phyloP scores from a whole-genome alignment of 2,329 filamentous ascomycete genomes.

The Paraconiothyrium sp. region DNA sequence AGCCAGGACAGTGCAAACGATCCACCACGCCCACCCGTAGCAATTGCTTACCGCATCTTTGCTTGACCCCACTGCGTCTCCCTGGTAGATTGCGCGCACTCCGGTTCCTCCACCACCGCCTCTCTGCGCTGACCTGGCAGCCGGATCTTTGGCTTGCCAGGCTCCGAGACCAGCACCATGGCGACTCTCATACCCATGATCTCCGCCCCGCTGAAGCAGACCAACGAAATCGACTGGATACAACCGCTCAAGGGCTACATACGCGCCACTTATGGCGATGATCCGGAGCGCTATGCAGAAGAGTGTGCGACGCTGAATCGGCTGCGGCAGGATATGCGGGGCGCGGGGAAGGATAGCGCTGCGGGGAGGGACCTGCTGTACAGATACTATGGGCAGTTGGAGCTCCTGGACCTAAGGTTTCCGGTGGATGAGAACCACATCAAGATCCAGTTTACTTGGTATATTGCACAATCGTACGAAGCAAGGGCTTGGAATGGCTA shows the following conservation, averaged over 20 bases:
- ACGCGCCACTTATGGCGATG: constrained; percentile 91
- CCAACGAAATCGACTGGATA: constrained; percentile 99
- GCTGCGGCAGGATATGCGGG: constrained; percentile 96
- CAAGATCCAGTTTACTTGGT: constrained; percentile 99
- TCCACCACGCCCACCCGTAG: neutral
- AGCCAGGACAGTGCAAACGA: neutral
- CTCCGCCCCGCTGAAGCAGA: constrained; percentile 88
- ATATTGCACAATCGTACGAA: constrained; percentile 38
- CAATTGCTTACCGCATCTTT: constrained; percentile 16
- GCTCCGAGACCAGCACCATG: constrained; percentile 35
- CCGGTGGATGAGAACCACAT: constrained; percentile 99
- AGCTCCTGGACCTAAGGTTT: constrained; percentile 91
- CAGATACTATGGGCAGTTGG: constrained; percentile 96
- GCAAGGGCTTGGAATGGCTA: constrained; percentile 26
- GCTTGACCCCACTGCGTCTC: constrained; percentile 1
- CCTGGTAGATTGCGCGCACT: constrained; percentile 6
- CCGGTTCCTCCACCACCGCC: constrained; percentile 16
- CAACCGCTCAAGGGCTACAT: constrained; percentile 93
- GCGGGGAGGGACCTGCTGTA: constrained; percentile 93
- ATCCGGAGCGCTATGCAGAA: constrained; percentile 93
- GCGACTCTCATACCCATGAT: constrained; percentile 82
- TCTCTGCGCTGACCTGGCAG: constrained; percentile 15
- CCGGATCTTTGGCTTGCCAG: constrained; percentile 16
- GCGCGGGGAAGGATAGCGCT: constrained; percentile 94
- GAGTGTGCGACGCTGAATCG: constrained; percentile 95